Evolutionary conservation across 805 yeast genomes (phyloP).

Genomic region (Saccharomycopsis vini): DNA sequence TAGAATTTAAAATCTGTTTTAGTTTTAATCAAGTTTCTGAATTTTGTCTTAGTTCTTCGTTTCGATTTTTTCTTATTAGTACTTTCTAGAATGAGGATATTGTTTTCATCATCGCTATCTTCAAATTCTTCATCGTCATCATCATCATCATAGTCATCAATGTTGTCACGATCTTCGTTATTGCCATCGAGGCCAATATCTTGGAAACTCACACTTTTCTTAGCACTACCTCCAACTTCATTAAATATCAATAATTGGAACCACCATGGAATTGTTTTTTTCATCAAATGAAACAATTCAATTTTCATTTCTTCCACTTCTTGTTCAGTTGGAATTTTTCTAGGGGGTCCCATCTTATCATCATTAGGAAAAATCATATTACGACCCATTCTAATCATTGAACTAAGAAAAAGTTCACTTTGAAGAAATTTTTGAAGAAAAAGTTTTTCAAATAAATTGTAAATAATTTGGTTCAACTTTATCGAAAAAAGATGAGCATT

Average conservation of each 20-base stretch:
- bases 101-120: slow-evolving; percentile 1
- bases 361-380: slow-evolving; percentile 39
- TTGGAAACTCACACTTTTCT: slow-evolving; percentile 18
- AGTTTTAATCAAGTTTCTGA: slow-evolving; percentile 13
- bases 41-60: neutral
- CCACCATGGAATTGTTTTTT: slow-evolving; percentile 21
- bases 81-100: neutral
- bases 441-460: slow-evolving; percentile 21
- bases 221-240: slow-evolving; percentile 19
- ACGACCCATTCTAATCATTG: slow-evolving; percentile 26
- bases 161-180: slow-evolving; percentile 21
- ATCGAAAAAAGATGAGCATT: slow-evolving; percentile 17
- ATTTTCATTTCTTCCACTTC: slow-evolving; percentile 29
- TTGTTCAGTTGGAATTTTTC: slow-evolving; percentile 32
- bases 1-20: slow-evolving; percentile 19
- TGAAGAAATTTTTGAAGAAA: slow-evolving; percentile 18
- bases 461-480: slow-evolving; percentile 20
- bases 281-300: slow-evolving; percentile 21
- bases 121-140: slow-evolving; percentile 1
- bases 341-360: slow-evolving; percentile 40
- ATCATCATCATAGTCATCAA: neutral
- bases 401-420: slow-evolving; percentile 20
- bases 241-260: slow-evolving; percentile 20
- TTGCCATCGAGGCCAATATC: slow-evolving; percentile 22
- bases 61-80: neutral